Conservation (phyloP, 2,329 filamentous ascomycete genomes). For the Botrytis pseudocinerea region DNA sequence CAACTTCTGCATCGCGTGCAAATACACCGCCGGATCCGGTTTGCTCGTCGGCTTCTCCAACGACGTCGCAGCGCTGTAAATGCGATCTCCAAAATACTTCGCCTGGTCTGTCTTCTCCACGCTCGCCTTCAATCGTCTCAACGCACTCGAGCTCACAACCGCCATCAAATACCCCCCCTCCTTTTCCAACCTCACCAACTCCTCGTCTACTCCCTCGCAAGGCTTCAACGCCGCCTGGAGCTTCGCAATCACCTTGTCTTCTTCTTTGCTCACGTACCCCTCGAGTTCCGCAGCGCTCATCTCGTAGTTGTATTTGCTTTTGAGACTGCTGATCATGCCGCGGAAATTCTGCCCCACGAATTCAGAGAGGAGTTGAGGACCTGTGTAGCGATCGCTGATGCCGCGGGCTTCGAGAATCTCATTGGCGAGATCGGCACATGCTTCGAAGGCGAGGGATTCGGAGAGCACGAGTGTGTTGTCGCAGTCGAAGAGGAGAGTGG, state of each 20-base stretch:
- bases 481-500: conserved; percentile 72
- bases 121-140: conserved; percentile 74
- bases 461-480: conserved; percentile 94
- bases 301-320: conserved; percentile 72
- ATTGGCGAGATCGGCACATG: conserved; percentile 86
- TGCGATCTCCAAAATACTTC: conserved; percentile 75
- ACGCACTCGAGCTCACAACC: conserved; percentile 79
- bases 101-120: conserved; percentile 78
- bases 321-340: conserved; percentile 79
- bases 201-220: conserved; percentile 66
- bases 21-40: conserved; percentile 87
- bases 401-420: conserved; percentile 71
- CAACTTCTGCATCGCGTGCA: conserved; percentile 72
- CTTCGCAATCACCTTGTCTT: conserved; percentile 81
- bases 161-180: conserved; percentile 69
- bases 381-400: conserved; percentile 70
- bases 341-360: conserved; percentile 96
- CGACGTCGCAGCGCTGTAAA: conserved; percentile 82
- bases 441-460: conserved; percentile 87
- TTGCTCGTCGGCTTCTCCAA: conserved; percentile 81
- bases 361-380: conserved; percentile 74
- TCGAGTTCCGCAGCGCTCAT: conserved; percentile 70
- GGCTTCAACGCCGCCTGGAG: conserved; percentile 67
- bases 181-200: conserved; percentile 64
- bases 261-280: conserved; percentile 72